Evolutionary conservation across 2,329 filamentous ascomycete genomes (phyloP).

Genomic region (Microsporum audouinii): DNA sequence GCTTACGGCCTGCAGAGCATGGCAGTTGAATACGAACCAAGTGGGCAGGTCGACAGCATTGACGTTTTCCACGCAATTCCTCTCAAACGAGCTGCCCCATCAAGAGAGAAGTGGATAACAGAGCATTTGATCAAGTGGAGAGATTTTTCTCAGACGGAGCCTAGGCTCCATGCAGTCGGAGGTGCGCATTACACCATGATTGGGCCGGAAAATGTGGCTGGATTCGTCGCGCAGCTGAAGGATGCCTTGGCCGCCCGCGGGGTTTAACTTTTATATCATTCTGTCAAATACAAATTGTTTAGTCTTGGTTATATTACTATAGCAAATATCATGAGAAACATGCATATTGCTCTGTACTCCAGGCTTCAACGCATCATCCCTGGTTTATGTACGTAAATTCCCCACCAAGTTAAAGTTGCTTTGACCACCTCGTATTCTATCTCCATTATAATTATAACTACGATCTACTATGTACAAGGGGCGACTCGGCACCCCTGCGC

Average conservation of each 20-base stretch:
- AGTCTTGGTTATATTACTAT: too few species aligned
- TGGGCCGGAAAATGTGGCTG: constrained; percentile 25
- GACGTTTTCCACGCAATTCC: constrained; percentile 36
- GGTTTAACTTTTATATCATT: background rate
- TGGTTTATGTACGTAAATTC: too few species aligned
- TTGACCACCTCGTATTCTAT: too few species aligned
- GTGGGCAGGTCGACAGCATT: constrained; percentile 25
- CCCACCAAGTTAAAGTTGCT: too few species aligned
- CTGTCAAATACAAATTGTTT: too few species aligned
- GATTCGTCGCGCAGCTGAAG: constrained; percentile 22
- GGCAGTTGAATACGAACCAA: constrained; percentile 34
- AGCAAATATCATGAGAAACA: too few species aligned
- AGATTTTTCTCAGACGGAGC: constrained; percentile 22
- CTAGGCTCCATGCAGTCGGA: constrained; percentile 26
- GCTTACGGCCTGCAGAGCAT: background rate
- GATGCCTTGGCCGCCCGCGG: background rate
- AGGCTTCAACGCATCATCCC: too few species aligned
- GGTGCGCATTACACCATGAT: constrained; percentile 35
- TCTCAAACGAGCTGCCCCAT: constrained; percentile 20
- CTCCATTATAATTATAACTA: too few species aligned
- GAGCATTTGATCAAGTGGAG: constrained; percentile 25
- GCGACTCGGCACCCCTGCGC: too few species aligned
- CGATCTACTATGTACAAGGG: too few species aligned
- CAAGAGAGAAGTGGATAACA: constrained; percentile 11
- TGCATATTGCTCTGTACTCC: too few species aligned